phyloP scores from a whole-genome alignment of 108 stramenopile species.

The Cylindrotheca closterium region DNA sequence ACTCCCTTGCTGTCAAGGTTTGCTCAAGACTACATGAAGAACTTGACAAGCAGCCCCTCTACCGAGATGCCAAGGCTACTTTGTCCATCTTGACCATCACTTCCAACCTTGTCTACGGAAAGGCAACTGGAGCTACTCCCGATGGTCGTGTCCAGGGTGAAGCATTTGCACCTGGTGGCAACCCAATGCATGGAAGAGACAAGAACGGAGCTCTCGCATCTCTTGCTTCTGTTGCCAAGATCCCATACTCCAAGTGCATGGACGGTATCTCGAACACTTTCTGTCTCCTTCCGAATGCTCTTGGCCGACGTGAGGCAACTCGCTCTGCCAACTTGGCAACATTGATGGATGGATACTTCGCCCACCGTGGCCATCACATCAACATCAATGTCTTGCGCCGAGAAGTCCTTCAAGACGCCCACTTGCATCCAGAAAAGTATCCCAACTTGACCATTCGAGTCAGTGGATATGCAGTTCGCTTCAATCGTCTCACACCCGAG shows the following conservation, averaged over 20 bases:
- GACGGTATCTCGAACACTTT: slow-evolving; percentile 75
- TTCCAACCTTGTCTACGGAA: slow-evolving; percentile 65
- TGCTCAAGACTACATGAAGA: slow-evolving; percentile 44
- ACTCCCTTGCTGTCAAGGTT: slow-evolving; percentile 47
- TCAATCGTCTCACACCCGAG: slow-evolving; percentile 64
- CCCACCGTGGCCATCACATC: slow-evolving; percentile 50
- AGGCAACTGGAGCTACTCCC: slow-evolving; percentile 58
- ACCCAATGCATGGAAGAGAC: slow-evolving; percentile 56
- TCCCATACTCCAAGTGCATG: slow-evolving; percentile 62
- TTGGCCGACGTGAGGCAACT: slow-evolving; percentile 35
- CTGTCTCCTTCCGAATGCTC: slow-evolving; percentile 57
- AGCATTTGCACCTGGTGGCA: slow-evolving; percentile 54
- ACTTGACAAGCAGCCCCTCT: slow-evolving; percentile 55
- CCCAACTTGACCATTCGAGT: slow-evolving; percentile 68
- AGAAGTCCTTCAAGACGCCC: slow-evolving; percentile 55
- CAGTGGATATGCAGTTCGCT: slow-evolving; percentile 63
- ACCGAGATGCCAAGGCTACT: slow-evolving; percentile 58
- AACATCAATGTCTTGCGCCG: slow-evolving; percentile 61
- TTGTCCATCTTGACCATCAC: slow-evolving; percentile 67
- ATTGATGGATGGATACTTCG: slow-evolving; percentile 65
- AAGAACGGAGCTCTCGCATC: slow-evolving; percentile 65
- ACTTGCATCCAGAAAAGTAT: slow-evolving; percentile 64
- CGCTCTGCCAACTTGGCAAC: slow-evolving; percentile 45
- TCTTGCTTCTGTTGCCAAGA: slow-evolving; percentile 59
- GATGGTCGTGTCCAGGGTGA: slow-evolving; percentile 58